Base-by-base conservation (phyloP, 495 filamentous ascomycete species). In the Penicillium steckii region DNA sequence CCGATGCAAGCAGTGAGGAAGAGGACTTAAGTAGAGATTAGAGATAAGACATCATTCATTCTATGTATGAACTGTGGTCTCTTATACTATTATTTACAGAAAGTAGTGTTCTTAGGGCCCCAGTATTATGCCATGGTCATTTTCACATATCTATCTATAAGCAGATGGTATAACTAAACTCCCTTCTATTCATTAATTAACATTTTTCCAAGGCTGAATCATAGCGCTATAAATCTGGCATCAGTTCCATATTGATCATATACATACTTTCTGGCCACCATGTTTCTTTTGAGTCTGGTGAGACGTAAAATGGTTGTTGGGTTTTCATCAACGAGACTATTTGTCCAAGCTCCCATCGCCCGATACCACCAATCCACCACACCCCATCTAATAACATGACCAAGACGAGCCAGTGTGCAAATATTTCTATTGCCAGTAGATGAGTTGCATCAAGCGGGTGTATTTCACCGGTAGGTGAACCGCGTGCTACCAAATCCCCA, bases 341-440 rank as follows among this genome's bases (percentile, higher is more conserved):
- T 18, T 65, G 67, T 4, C 56, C 46, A 8, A 70, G 48, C 22
- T 70, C 65, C 65, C 67, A 68, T 6, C 53, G 37, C 19, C 65
- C 65, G 48, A 68, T 70, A 22, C 55, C 59, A 6, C 71, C 67
- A 38, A 75, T 72, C 73, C 73, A 73, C 73, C 72, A 74, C 30
- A 77, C 72, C 21, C 68, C 61, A 48, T 75, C 67, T 27, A 76
- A 44, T 37, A 76, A 45, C 29, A 76, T 56, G 4, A 78, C 62
- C 7, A 76, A 48, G n/a, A 75, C 73, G 15, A 74, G 54, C 68
- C 68, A 77, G 40, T 75, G 70, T 2, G 69, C 62, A 49, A 77
- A 75, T 30, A 75, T 73, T 5, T 75, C 72, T n/a, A 75, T 22
- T 0, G 70, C 73, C 3, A 74, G 57, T 23, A 69, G 59, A 53